These are phyloP conservation scores for Nicotiana noctiflora DNA, from an alignment of 257 asterid species.

Conservation along the genomic window DNA sequence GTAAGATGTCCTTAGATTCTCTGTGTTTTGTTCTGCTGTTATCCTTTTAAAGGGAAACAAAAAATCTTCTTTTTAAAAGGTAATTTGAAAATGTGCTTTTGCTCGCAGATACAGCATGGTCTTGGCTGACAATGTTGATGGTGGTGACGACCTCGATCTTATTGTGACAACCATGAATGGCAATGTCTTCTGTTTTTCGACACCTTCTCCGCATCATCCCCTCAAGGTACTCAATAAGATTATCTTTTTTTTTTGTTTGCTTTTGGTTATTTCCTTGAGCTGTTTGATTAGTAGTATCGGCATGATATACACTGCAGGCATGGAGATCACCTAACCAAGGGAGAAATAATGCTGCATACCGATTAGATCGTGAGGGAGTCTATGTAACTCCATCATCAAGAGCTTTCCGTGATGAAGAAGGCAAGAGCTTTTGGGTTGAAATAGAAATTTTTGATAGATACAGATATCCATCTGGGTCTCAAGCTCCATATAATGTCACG, in stretches of 20 bases:
- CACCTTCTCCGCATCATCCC: constrained; percentile 97
- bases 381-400: constrained; percentile 81
- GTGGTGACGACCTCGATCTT: constrained; percentile 99
- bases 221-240: constrained; percentile 57
- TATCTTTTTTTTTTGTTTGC: background rate
- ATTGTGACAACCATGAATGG: constrained; percentile 98
- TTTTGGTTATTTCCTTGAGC: background rate
- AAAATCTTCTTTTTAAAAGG: background rate
- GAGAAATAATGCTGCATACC: constrained; percentile 74
- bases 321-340: constrained; percentile 91
- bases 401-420: constrained; percentile 96
- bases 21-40: background rate
- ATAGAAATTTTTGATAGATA: constrained; percentile 75
- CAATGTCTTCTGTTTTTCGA: constrained; percentile 96
- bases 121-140: constrained; percentile 95
- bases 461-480: constrained; percentile 87
- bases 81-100: background rate
- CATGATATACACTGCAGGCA: constrained; percentile 42
- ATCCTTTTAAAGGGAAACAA: background rate
- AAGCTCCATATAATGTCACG: constrained; percentile 93
- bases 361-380: constrained; percentile 75
- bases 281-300: constrained; percentile 15
- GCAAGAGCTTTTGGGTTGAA: constrained; percentile 92
- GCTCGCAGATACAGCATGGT: constrained; percentile 94
- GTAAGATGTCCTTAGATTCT: constrained; percentile 37